These are phyloP conservation scores for Epicoccum sorghinum DNA, from an alignment of 2,329 filamentous ascomycete species.

Conservation along the genomic window DNA sequence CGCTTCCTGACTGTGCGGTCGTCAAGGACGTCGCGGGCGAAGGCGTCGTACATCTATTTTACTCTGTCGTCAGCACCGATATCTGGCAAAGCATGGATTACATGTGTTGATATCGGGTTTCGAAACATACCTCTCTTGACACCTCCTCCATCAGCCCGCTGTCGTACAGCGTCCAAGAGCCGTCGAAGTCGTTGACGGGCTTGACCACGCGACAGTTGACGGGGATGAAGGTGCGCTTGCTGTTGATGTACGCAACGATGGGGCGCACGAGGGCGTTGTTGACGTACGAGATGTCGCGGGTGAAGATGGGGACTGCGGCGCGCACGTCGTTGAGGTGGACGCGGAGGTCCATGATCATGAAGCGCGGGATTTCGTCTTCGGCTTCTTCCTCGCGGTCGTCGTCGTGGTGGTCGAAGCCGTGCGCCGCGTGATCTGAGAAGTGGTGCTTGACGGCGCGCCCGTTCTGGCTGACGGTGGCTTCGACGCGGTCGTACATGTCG, in stretches of 20 bases:
- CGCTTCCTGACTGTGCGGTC: conserved; percentile 85
- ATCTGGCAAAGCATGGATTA: too few relatives aligned
- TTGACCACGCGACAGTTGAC: conserved; percentile 96
- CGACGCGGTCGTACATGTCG: conserved; percentile 96
- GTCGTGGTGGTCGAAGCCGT: conserved; percentile 36
- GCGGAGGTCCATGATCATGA: conserved; percentile 91
- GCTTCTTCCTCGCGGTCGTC: conserved; percentile 20
- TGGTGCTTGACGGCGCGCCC: conserved; percentile 57
- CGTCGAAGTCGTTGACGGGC: conserved; percentile 85
- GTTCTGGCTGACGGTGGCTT: conserved; percentile 86
- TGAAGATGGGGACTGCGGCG: conserved; percentile 91
- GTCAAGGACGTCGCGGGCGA: conserved; percentile 88
- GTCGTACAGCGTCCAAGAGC: conserved; percentile 93
- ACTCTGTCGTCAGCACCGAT: neutral
- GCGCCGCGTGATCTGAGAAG: conserved; percentile 43
- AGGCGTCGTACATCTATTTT: conserved; percentile 79
- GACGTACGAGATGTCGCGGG: conserved; percentile 87
- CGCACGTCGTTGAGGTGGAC: conserved; percentile 94
- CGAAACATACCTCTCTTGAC: conserved; percentile 70
- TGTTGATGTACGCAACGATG: conserved; percentile 98
- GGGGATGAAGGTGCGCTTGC: conserved; percentile 91
- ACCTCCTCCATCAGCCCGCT: conserved; percentile 93
- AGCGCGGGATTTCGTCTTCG: conserved; percentile 68
- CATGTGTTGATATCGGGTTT: neutral
- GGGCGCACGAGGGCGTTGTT: conserved; percentile 94